Conservation (phyloP, 129 eudicot species). For the Tanacetum coccineum region DNA sequence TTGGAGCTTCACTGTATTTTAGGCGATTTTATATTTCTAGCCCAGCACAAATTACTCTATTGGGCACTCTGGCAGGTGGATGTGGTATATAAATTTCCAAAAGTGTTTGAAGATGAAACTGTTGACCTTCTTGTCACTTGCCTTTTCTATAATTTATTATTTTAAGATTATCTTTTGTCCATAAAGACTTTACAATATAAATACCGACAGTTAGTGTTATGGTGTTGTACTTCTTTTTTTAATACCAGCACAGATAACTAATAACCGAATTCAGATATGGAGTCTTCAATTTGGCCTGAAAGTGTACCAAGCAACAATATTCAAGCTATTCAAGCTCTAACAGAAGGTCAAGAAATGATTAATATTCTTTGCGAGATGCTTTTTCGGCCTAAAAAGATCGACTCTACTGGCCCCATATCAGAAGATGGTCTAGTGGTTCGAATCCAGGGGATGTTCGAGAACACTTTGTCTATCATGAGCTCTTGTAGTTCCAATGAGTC, state of each 20-base stretch:
- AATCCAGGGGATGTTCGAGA: slow-evolving; percentile 27
- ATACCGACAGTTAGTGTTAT: neutral
- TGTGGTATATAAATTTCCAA: neutral
- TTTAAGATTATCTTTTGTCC: neutral
- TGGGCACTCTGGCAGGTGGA: too few species aligned
- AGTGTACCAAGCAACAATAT: slow-evolving; percentile 15
- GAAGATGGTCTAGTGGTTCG: slow-evolving; percentile 24
- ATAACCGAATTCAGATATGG: slow-evolving; percentile 14
- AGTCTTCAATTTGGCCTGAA: slow-evolving; percentile 18
- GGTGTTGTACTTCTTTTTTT: neutral
- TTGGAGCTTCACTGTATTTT: too few species aligned
- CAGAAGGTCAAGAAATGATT: slow-evolving; percentile 34
- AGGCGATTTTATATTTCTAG: too few species aligned
- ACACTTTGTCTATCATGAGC: slow-evolving; percentile 19
- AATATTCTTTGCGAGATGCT: slow-evolving; percentile 28
- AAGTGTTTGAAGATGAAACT: neutral
- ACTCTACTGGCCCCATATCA: neutral
- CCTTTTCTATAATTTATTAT: neutral
- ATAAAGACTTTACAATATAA: neutral
- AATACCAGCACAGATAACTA: neutral
- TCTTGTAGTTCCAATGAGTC: slow-evolving; percentile 20
- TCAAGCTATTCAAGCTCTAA: slow-evolving; percentile 25
- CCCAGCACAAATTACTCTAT: too few species aligned
- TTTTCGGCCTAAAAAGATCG: neutral
- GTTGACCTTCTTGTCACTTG: neutral